These are phyloP conservation scores for Melanomma pulvis-pyrius DNA, from an alignment of 495 filamentous ascomycete genomes.

Conservation along the genomic window DNA sequence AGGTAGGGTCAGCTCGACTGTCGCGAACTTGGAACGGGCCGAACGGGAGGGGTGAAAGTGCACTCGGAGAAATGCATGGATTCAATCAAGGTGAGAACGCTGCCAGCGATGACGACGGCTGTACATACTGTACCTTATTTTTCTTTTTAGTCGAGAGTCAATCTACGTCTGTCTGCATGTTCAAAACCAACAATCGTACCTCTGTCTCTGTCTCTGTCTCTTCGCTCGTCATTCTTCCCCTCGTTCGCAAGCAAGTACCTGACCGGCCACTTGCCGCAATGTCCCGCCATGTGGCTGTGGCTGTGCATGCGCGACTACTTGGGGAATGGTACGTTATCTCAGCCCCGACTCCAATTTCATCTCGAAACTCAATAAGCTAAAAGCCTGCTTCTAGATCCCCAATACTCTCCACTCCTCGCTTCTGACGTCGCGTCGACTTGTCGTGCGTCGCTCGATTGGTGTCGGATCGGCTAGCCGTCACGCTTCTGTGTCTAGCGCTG, in stretches of 20 bases:
- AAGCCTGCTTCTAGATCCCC: not conserved
- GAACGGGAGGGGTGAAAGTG: not conserved
- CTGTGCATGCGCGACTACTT: not conserved
- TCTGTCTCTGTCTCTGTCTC: no score
- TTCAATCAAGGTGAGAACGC: not conserved
- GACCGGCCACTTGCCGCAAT: not conserved
- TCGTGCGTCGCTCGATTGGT: not conserved
- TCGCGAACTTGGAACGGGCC: not conserved
- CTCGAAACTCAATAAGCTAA: not conserved
- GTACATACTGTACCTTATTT: constrained; percentile 34
- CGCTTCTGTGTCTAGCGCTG: not conserved
- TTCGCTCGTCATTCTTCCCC: not conserved
- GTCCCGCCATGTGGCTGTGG: not conserved
- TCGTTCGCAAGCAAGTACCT: not conserved
- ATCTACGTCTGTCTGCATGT: constrained; percentile 1
- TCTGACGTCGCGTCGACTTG: not conserved
- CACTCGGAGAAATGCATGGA: not conserved
- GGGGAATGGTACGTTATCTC: not conserved
- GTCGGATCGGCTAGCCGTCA: not conserved
- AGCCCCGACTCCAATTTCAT: not conserved
- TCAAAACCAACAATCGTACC: not conserved
- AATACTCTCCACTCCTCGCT: not conserved
- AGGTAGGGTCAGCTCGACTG: not conserved
- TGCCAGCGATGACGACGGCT: constrained; percentile 10
- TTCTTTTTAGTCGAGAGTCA: constrained; percentile 9